A percentile compares a stretch with the other conserved stretches of the same genome.
Evolutionary conservation across 805 yeast species (phyloP).

Genomic region (Peterozyma xylosa): DNA sequence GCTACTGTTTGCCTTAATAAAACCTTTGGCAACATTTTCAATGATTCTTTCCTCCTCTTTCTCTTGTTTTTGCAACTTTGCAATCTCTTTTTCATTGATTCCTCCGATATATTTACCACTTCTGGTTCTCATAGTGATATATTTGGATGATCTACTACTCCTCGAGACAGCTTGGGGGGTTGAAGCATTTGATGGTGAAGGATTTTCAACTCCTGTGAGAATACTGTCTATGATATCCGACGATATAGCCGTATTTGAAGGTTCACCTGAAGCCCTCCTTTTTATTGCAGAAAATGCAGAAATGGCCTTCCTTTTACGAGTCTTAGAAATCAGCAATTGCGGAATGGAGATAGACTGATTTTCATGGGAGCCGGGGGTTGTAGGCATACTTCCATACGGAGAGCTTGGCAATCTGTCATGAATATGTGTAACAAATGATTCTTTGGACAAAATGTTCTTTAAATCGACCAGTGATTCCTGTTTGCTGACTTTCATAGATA

Average conservation of each 20-base stretch:
- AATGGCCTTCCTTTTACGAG: not conserved
- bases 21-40: conserved; percentile 14
- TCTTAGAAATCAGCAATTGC: too few species aligned
- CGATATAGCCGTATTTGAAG: not conserved
- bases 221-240: conserved; percentile 1
- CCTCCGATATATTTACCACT: conserved; percentile 23
- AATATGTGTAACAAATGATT: too few species aligned
- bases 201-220: not conserved
- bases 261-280: not conserved
- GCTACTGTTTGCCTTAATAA: conserved; percentile 6
- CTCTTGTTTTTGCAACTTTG: conserved; percentile 14
- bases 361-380: too few species aligned
- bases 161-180: not conserved
- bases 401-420: too few species aligned
- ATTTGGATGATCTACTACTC: conserved; percentile 4
- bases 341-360: too few species aligned
- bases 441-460: too few species aligned
- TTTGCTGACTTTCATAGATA: not conserved
- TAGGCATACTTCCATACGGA: too few species aligned
- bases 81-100: conserved; percentile 15
- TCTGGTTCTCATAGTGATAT: conserved; percentile 20
- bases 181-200: not conserved
- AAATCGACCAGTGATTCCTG: not conserved
- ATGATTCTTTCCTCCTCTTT: conserved; percentile 14
- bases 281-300: conserved; percentile 7